Percentiles rank a stretch among this genome's conserved stretches.
These are phyloP conservation scores for Neurospora sp. DNA, from an alignment of 2,329 filamentous ascomycete genomes.

Conservation along the genomic window DNA sequence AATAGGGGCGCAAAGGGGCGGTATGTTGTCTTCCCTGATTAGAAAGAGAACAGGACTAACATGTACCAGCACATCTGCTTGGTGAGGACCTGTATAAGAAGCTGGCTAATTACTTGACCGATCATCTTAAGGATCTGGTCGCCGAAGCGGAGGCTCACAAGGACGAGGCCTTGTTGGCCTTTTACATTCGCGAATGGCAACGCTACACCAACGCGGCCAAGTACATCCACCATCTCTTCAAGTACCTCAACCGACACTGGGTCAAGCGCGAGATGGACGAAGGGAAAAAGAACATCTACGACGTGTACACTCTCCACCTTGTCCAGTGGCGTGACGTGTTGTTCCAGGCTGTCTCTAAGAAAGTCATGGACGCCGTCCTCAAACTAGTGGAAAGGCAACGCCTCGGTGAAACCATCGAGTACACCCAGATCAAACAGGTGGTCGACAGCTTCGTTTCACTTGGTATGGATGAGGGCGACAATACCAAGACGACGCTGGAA, in stretches of 20 bases:
- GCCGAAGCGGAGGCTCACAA: slow-evolving; percentile 66
- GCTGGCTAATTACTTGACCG: slow-evolving; percentile 73
- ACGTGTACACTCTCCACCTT: slow-evolving; percentile 93
- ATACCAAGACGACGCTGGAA: slow-evolving; percentile 86
- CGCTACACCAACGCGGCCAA: slow-evolving; percentile 92
- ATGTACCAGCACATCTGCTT: slow-evolving; percentile 68
- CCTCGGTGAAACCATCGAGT: slow-evolving; percentile 95
- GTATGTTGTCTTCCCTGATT: slow-evolving; percentile 6
- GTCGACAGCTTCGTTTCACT: slow-evolving; percentile 95
- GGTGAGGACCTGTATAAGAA: slow-evolving; percentile 95
- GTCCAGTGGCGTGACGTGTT: slow-evolving; percentile 93
- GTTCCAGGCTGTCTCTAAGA: slow-evolving; percentile 71
- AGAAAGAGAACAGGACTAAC: slow-evolving; percentile 1
- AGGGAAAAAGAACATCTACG: slow-evolving; percentile 95
- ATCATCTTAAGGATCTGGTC: slow-evolving; percentile 64
- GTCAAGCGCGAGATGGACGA: slow-evolving; percentile 98
- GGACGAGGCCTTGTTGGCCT: slow-evolving; percentile 81
- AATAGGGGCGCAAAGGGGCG: slow-evolving; percentile 11
- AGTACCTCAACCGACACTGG: slow-evolving; percentile 96
- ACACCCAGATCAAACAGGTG: slow-evolving; percentile 91
- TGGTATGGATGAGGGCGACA: slow-evolving; percentile 86
- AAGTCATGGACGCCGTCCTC: slow-evolving; percentile 91
- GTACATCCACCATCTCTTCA: slow-evolving; percentile 95
- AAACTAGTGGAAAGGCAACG: slow-evolving; percentile 95
- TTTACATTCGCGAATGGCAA: slow-evolving; percentile 95